phyloP scores from a whole-genome alignment of 2,329 filamentous ascomycete genomes.

The Stachybotrys echinatus region DNA sequence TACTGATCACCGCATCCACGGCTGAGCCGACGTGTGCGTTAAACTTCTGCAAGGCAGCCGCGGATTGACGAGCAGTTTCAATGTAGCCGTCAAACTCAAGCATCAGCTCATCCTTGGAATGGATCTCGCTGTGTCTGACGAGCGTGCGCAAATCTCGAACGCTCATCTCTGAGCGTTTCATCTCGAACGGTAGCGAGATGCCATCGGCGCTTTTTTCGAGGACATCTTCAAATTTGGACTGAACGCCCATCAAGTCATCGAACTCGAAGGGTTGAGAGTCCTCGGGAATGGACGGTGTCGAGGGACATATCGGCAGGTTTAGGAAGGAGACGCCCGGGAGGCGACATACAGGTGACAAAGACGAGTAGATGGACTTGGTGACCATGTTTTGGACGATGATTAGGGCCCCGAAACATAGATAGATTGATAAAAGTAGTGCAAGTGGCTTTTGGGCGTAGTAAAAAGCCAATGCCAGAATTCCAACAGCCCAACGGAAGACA shows the following conservation, averaged over 20 bases:
- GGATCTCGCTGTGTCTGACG: constrained; percentile 64
- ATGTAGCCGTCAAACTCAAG: constrained; percentile 75
- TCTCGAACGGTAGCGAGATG: constrained; percentile 66
- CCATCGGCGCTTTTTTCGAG: constrained; percentile 62
- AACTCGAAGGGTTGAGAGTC: constrained; percentile 52
- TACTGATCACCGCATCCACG: constrained; percentile 68
- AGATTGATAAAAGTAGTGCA: constrained; percentile 54
- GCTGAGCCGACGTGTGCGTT: constrained; percentile 70
- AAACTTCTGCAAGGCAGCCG: constrained; percentile 65
- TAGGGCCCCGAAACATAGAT: constrained; percentile 53
- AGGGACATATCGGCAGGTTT: constrained; percentile 58
- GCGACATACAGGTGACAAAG: constrained; percentile 64
- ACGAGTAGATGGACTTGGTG: constrained; percentile 53
- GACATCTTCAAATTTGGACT: constrained; percentile 72
- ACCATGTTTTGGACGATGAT: constrained; percentile 58
- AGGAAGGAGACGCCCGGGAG: constrained; percentile 61
- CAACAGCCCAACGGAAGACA: constrained; percentile 43
- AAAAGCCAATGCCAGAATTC: constrained; percentile 54
- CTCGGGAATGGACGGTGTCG: constrained; percentile 15
- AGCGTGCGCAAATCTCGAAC: constrained; percentile 70
- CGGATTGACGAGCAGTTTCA: constrained; percentile 58
- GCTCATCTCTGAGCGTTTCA: constrained; percentile 71
- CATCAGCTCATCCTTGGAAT: constrained; percentile 64
- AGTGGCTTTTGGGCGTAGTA: constrained; percentile 60
- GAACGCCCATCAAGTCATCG: constrained; percentile 67